phyloP scores from a whole-genome alignment of 306 rosid species.

The Inga laurina region DNA sequence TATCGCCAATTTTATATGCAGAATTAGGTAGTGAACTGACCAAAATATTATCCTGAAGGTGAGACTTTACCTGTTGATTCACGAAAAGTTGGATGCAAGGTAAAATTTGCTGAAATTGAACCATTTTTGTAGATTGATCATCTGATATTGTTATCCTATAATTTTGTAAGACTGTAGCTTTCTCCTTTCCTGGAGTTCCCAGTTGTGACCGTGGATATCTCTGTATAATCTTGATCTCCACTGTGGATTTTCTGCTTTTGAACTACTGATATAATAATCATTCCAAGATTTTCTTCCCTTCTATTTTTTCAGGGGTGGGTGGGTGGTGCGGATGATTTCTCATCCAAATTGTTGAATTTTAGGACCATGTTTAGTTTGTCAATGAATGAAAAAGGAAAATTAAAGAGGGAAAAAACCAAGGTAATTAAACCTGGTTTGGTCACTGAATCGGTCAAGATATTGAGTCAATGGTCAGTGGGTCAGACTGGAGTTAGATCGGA shows the following conservation, averaged over 20 bases:
- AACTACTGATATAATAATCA: neutral
- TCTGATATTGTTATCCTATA: conserved; percentile 43
- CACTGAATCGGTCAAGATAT: no score
- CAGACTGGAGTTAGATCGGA: no score
- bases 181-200: conserved; percentile 22
- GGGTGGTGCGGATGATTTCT: neutral
- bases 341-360: neutral
- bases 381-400: neutral
- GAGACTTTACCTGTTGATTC: conserved; percentile 68
- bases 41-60: conserved; percentile 61
- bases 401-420: neutral
- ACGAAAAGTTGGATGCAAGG: conserved; percentile 54
- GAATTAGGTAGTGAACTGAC: conserved; percentile 71
- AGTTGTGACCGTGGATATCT: conserved; percentile 52
- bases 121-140: conserved; percentile 50
- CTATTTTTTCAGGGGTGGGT: neutral
- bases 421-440: no score
- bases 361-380: neutral
- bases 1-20: conserved; percentile 45
- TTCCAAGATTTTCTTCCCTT: neutral
- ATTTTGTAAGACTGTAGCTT: conserved; percentile 36
- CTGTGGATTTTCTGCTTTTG: neutral
- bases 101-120: conserved; percentile 53
- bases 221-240: conserved; percentile 35
- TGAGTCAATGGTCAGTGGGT: no score